Evolutionary conservation across 768 basidiomycete genomes (phyloP), one percentile per base, ranked within the genome.

Genomic region (Chlorophyllum brunneum): DNA sequence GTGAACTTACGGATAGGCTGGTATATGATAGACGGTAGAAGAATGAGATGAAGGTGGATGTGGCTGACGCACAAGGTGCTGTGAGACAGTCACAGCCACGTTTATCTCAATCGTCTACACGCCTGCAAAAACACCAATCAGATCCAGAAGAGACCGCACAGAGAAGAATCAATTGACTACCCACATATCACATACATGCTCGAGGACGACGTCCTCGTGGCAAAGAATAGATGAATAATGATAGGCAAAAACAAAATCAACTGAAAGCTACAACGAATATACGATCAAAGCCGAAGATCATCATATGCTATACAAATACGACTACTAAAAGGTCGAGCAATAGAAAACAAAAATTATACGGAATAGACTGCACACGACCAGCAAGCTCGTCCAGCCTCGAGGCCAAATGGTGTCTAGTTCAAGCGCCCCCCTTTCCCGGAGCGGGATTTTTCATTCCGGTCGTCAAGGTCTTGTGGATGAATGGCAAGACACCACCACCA

Each of bases 381-480:
- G 42, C 37, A 51, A 27, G 42, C 37, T 41, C 39, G 8, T 16
- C n/a, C 18, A 45, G n/a, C 10, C 22, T 30, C 18, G 31, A 42
- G 29, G 23, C 15, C 16, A 15, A 6, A 51, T n/a, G 18, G n/a
- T 18, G 52, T 42, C 58, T 54, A 60, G 61, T 15, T 54, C 13
- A 41, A 23, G 37, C 20, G 33, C 59, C 58, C 26, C 74, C 73
- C 51, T 75, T 79, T 69, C 83, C 83, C 49, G 64, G 69, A 3
- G 63, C 51, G 34, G 57, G 56, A 6, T 68, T 67, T 67, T 82
- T 82, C 43, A 69, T 67, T 39, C 71, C 73, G 22, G 71, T 68
- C 2, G 87, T 90, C 54, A 92, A 75, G 56, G 77, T 82, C 78
- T 90, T 90, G 78, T 92, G 90, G 58, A 92, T 92, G 73, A 92